phyloP scores from a whole-genome alignment of 78 protist species.

The Dictyostelium purpureum region DNA sequence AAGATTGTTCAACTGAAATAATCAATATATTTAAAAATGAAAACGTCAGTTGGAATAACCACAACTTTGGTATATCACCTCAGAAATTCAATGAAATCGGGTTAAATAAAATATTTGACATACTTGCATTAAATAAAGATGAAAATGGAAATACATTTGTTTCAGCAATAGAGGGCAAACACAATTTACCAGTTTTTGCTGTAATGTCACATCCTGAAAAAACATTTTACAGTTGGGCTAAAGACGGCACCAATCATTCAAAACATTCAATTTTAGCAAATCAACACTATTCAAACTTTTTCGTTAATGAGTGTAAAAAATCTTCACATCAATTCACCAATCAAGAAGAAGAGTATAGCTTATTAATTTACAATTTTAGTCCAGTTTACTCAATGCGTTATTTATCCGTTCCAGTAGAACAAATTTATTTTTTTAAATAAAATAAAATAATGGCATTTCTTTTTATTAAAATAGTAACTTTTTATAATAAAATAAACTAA shows the following conservation, averaged over 20 bases:
- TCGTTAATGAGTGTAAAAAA: constrained; percentile 74
- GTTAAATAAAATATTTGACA: constrained; percentile 44
- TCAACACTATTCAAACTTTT: constrained; percentile 70
- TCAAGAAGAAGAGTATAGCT: neutral
- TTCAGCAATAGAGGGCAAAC: constrained; percentile 83
- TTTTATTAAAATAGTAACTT: too few relatives aligned
- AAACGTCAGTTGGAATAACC: constrained; percentile 81
- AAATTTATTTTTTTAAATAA: neutral
- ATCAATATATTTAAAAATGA: neutral
- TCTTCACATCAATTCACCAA: constrained; percentile 39
- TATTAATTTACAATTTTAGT: constrained; percentile 71
- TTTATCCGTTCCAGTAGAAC: neutral
- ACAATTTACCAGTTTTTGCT: constrained; percentile 82
- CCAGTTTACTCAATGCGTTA: constrained; percentile 31
- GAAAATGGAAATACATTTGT: constrained; percentile 75
- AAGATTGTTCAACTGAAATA: neutral
- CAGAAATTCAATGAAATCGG: too few relatives aligned
- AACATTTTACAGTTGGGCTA: constrained; percentile 79
- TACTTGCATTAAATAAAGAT: constrained; percentile 83
- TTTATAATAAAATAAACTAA: too few relatives aligned
- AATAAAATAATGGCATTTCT: too few relatives aligned
- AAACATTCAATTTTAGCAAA: constrained; percentile 45
- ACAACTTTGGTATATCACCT: constrained; percentile 81
- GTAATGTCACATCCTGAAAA: constrained; percentile 94
- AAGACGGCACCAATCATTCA: constrained; percentile 74